phyloP scores from a whole-genome alignment of 306 rosid species.

The Dalbergia oliveri region DNA sequence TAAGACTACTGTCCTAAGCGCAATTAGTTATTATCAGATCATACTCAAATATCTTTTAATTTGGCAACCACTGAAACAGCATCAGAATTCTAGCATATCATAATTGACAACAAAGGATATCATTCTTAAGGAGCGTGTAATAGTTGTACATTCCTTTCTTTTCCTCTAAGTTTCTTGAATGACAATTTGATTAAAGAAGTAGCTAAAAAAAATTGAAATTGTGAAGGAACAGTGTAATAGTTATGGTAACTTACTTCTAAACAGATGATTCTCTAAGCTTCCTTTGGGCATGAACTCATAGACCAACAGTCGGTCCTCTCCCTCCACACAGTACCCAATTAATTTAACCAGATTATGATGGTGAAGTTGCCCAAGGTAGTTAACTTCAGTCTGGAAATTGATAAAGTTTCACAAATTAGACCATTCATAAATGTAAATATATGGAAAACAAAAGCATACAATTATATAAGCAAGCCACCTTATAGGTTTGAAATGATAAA shows the following conservation, averaged over 20 bases:
- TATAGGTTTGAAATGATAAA: constrained; percentile 3
- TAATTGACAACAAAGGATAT: not conserved
- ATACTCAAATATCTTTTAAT: not conserved
- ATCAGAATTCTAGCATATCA: constrained; percentile 8
- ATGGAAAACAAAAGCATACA: not conserved
- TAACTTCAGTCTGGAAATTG: constrained; percentile 83
- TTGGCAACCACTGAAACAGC: constrained; percentile 7
- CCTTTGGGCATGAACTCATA: constrained; percentile 92
- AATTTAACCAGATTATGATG: constrained; percentile 87
- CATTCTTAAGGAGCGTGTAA: constrained; percentile 1
- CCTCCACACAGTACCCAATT: constrained; percentile 85
- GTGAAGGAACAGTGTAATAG: not conserved
- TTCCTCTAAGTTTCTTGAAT: not conserved
- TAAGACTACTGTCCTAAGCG: constrained; percentile 21
- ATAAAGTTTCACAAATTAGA: constrained; percentile 41
- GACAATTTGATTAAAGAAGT: not conserved
- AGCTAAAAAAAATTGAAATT: not conserved
- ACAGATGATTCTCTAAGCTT: constrained; percentile 91
- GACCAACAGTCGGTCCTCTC: constrained; percentile 83
- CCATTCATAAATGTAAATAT: constrained; percentile 15
- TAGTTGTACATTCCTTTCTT: not conserved
- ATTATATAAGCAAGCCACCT: not conserved
- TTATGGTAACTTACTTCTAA: constrained; percentile 72
- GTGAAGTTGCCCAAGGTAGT: constrained; percentile 87
- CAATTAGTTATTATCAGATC: constrained; percentile 26